These are phyloP conservation scores for Mucor sp. DNA, from an alignment of 371 early-diverging fungal species.

Conservation along the genomic window DNA sequence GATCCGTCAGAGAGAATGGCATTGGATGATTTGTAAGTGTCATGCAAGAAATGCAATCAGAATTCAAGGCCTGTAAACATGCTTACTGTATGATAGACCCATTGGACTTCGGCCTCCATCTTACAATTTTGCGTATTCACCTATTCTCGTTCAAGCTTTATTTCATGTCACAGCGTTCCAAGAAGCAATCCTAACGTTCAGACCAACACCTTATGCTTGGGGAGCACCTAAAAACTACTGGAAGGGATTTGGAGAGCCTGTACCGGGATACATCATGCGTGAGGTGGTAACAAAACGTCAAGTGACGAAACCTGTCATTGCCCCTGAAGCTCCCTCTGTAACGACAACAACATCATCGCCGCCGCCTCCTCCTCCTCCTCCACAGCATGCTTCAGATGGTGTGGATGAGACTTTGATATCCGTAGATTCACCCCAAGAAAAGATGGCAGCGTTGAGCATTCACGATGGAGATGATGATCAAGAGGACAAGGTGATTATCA, in stretches of 20 bases:
- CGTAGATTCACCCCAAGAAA: not conserved
- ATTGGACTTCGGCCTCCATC: constrained; percentile 48
- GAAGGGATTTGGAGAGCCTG: constrained; percentile 41
- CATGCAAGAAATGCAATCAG: not conserved
- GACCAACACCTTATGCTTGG: constrained; percentile 38
- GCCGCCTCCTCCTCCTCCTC: not conserved
- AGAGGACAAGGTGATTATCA: not conserved
- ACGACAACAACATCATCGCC: not conserved
- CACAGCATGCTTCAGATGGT: not conserved
- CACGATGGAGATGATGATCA: not conserved
- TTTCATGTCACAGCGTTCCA: constrained; percentile 42
- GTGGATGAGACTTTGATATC: constrained; percentile 1
- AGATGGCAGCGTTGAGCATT: not conserved
- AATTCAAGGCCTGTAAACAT: not conserved
- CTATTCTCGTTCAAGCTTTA: constrained; percentile 39
- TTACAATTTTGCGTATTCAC: constrained; percentile 37
- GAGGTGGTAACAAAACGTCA: constrained; percentile 4
- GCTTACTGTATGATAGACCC: constrained; percentile 21
- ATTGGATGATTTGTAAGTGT: constrained; percentile 26
- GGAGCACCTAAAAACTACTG: constrained; percentile 37
- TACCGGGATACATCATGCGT: constrained; percentile 22
- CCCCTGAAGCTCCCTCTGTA: not conserved
- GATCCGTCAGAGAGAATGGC: constrained; percentile 34
- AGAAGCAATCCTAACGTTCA: constrained; percentile 32
- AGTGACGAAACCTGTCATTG: not conserved